Evolutionary conservation across 2,329 filamentous ascomycete genomes (phyloP).

Genomic region (Colletotrichum spinosum): DNA sequence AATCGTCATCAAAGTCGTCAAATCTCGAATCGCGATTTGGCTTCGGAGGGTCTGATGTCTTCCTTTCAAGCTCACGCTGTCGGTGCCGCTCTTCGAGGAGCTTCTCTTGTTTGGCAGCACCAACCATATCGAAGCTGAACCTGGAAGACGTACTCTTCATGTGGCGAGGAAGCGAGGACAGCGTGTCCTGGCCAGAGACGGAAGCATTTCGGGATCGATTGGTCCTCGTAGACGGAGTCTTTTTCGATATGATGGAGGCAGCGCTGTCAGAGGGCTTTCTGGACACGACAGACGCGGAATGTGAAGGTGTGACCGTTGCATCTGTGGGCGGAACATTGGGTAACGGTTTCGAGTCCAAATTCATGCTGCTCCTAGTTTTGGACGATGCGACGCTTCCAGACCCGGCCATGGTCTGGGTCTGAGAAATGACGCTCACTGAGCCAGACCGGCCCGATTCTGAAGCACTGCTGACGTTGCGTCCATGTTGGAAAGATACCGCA

Average conservation of each 20-base stretch:
- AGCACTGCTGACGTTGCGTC: conserved; percentile 43
- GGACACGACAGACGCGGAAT: conserved; percentile 49
- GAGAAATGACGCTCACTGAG: conserved; percentile 43
- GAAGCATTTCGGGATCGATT: conserved; percentile 65
- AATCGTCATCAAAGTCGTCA: conserved; percentile 73
- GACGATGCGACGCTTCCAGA: conserved; percentile 44
- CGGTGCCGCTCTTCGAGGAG: conserved; percentile 79
- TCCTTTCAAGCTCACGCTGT: conserved; percentile 73
- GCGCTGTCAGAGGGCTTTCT: conserved; percentile 45
- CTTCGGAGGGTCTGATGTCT: conserved; percentile 54
- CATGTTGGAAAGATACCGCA: conserved; percentile 22
- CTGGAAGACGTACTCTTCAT: conserved; percentile 83
- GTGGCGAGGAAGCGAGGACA: conserved; percentile 67
- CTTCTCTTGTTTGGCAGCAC: conserved; percentile 75
- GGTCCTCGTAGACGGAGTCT: conserved; percentile 50
- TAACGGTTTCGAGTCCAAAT: conserved; percentile 36
- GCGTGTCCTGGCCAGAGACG: conserved; percentile 57
- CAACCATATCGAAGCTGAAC: conserved; percentile 86
- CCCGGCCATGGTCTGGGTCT: conserved; percentile 39
- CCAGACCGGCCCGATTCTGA: conserved; percentile 44
- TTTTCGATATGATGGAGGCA: conserved; percentile 39
- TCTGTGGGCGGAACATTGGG: conserved; percentile 54
- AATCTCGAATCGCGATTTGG: conserved; percentile 62
- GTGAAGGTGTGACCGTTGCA: conserved; percentile 42
- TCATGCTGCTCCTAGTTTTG: conserved; percentile 35